A percentile compares a stretch with the other conserved stretches of the same genome.
Evolutionary conservation across 768 basidiomycete genomes (phyloP).

Genomic region (Paxillus ammoniavirescens): DNA sequence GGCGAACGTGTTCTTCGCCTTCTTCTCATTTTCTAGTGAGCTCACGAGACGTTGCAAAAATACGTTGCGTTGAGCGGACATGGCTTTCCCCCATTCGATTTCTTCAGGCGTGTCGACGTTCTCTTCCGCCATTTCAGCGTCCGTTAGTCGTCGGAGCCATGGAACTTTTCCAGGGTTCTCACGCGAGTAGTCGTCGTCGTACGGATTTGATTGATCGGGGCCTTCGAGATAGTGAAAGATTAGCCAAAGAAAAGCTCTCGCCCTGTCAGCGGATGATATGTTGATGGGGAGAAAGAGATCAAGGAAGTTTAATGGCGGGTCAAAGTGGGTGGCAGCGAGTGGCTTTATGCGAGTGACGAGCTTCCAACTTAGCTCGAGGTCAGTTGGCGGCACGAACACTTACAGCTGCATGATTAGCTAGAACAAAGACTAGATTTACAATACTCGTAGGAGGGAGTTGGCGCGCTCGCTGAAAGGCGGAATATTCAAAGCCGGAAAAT

Average conservation of each 20-base stretch:
- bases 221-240: conserved; percentile 80
- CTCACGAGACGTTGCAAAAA: conserved; percentile 72
- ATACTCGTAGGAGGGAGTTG: conserved; percentile 79
- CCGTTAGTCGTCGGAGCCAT: conserved; percentile 51
- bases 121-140: conserved; percentile 56
- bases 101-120: conserved; percentile 81
- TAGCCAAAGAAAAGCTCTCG: conserved; percentile 79
- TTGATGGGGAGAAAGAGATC: conserved; percentile 83
- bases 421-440: conserved; percentile 82
- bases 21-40: conserved; percentile 51
- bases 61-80: conserved; percentile 68
- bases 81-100: conserved; percentile 70
- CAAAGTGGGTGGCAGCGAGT: conserved; percentile 68
- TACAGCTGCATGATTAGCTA: conserved; percentile 77
- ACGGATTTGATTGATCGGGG: conserved; percentile 64
- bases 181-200: conserved; percentile 63
- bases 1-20: conserved; percentile 35
- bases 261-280: conserved; percentile 70
- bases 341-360: conserved; percentile 39
- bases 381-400: conserved; percentile 25
- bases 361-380: conserved; percentile 4
- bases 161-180: conserved; percentile 64
- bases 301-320: conserved; percentile 69
- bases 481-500: conserved; percentile 7
- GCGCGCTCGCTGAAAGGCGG: conserved; percentile 47